These are phyloP conservation scores for Xylariaceae sp. DNA, from an alignment of 2,329 filamentous ascomycete species.

Conservation along the genomic window DNA sequence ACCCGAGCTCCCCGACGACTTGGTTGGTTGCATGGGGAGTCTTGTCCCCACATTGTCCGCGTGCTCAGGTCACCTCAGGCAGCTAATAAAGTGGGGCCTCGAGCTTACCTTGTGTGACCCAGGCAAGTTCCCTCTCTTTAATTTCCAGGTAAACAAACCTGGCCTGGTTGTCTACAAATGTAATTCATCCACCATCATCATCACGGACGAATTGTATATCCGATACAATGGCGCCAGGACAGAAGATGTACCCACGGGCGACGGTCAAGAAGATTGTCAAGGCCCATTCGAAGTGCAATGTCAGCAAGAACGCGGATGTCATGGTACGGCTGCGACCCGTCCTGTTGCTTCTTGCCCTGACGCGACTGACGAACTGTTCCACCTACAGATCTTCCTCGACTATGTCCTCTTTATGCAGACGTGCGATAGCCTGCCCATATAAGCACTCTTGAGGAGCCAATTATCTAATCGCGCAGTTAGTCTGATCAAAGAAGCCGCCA, in stretches of 20 bases:
- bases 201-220: not conserved
- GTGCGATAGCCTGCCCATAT: slow-evolving; percentile 33
- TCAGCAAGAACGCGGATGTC: slow-evolving; percentile 83
- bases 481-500: slow-evolving; percentile 72
- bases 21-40: not conserved
- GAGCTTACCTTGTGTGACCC: not conserved
- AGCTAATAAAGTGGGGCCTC: not conserved
- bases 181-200: not conserved
- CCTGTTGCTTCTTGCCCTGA: slow-evolving; percentile 24
- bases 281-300: slow-evolving; percentile 71
- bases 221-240: slow-evolving; percentile 51
- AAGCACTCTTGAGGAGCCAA: not conserved
- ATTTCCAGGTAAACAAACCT: not conserved
- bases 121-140: not conserved
- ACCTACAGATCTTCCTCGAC: slow-evolving; percentile 68
- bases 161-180: not conserved
- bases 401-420: slow-evolving; percentile 76
- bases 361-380: slow-evolving; percentile 23
- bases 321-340: slow-evolving; percentile 50
- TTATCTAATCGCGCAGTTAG: slow-evolving; percentile 38
- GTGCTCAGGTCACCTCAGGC: not conserved
- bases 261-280: slow-evolving; percentile 88
- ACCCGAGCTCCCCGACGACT: not conserved
- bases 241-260: slow-evolving; percentile 75
- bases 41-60: not conserved